A percentile compares a stretch with the other conserved stretches of the same genome.
Conservation (phyloP, 108 stramenopile species). For the Skeletonema potamos region DNA sequence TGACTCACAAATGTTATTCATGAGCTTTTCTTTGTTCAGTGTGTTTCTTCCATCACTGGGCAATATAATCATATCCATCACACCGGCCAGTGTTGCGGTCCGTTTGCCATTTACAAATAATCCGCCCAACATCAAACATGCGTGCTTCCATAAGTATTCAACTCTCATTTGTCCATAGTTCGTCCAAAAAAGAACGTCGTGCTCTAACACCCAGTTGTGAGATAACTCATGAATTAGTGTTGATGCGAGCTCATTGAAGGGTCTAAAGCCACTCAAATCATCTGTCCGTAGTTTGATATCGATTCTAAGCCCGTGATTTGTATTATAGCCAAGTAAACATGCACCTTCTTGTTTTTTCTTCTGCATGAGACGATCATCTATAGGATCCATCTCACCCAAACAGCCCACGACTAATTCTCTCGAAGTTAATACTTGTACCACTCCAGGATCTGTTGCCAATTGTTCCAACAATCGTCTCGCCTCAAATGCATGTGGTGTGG, state of each 20-base stretch:
- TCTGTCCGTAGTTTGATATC: slow-evolving; percentile 73
- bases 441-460: slow-evolving; percentile 70
- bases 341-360: slow-evolving; percentile 55
- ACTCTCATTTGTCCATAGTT: slow-evolving; percentile 78
- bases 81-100: slow-evolving; percentile 61
- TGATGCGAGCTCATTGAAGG: slow-evolving; percentile 59
- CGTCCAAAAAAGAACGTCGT: slow-evolving; percentile 76
- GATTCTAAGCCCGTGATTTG: slow-evolving; percentile 69
- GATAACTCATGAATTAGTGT: slow-evolving; percentile 80
- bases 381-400: slow-evolving; percentile 84
- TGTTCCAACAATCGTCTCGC: slow-evolving; percentile 62
- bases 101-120: slow-evolving; percentile 56
- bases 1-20: slow-evolving; percentile 42
- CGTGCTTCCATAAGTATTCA: slow-evolving; percentile 66
- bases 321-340: slow-evolving; percentile 83
- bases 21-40: slow-evolving; percentile 1
- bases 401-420: slow-evolving; percentile 70
- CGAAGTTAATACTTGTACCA: slow-evolving; percentile 60
- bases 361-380: slow-evolving; percentile 76
- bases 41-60: neutral
- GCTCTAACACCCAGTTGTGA: slow-evolving; percentile 85
- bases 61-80: slow-evolving; percentile 34
- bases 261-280: slow-evolving; percentile 58
- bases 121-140: slow-evolving; percentile 34
- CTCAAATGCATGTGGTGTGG: slow-evolving; percentile 71